phyloP scores from a whole-genome alignment of 441 rosid genomes.

The California macrophylla region DNA sequence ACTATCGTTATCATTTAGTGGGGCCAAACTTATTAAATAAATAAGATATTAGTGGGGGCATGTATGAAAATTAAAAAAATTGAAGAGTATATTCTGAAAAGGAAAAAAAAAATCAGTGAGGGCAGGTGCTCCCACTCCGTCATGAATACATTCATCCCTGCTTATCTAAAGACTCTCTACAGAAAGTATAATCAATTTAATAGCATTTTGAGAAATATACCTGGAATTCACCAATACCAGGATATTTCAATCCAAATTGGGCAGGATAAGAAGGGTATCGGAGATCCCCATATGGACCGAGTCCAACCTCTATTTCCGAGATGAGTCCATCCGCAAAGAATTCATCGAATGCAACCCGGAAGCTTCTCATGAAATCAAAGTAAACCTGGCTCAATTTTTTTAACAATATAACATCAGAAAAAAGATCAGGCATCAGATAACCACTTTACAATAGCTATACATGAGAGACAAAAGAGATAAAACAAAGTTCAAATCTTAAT shows the following conservation, averaged over 20 bases:
- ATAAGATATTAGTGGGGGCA: too few relatives aligned
- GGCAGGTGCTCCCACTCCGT: too few relatives aligned
- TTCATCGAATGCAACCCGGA: slow-evolving; percentile 74
- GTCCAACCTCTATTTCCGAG: slow-evolving; percentile 79
- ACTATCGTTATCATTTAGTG: too few relatives aligned
- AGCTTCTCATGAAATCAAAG: slow-evolving; percentile 96
- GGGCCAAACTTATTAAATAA: too few relatives aligned
- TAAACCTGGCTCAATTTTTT: slow-evolving; percentile 56
- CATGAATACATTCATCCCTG: too few relatives aligned
- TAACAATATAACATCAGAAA: background rate
- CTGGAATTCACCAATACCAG: slow-evolving; percentile 98
- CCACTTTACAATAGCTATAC: too few relatives aligned
- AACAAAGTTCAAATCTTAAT: background rate
- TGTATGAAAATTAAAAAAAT: too few relatives aligned
- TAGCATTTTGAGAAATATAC: slow-evolving; percentile 33
- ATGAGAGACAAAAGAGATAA: background rate
- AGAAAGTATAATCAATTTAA: background rate
- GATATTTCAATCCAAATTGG: slow-evolving; percentile 97
- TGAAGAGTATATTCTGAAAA: too few relatives aligned
- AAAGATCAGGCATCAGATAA: background rate
- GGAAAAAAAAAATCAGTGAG: too few relatives aligned
- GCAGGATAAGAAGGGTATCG: slow-evolving; percentile 91
- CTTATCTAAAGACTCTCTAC: background rate
- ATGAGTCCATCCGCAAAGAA: slow-evolving; percentile 58
- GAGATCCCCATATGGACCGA: slow-evolving; percentile 93